Base-by-base conservation (phyloP, 331 rosid genomes). In the Quercus phellos region DNA sequence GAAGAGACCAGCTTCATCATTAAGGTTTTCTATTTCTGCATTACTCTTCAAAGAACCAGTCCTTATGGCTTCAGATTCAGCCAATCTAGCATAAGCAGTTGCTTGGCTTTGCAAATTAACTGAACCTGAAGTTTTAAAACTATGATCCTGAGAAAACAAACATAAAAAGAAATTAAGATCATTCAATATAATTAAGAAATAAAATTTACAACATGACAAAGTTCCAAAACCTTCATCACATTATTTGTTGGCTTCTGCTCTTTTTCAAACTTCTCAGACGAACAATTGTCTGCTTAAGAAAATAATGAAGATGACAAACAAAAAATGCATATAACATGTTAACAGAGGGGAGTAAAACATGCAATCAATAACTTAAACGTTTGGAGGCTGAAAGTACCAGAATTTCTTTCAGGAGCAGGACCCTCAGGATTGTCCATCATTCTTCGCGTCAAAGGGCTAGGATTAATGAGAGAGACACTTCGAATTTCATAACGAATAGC, bases 401-500 rank as follows among this genome's bases (percentile, higher is more conserved):
- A 69, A 77, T 69, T 50, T 11, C 0, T 21, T 0, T 22, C 51
- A 30, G 82, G 17, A 27, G 29, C 72, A 12, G 68, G 59, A 27
- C 70, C 77, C 14, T 67, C 86, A 80, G 80, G 72, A 79, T 86
- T 81, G 63, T 92, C 97, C 78, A 84, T 79, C 72, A 87, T 79
- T 79, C 82, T 85, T 51, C 85, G 84, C 29, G 97, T 90, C 93
- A 88, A 17, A 34, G 93, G 97, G 26, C 89, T 90, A 10, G 97
- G 90, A 77, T 86, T 92, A 34, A 92, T 77, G 3, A 89, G 27
- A 9, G 97, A 89, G 43, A 90, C 59, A 46, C 90, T 84, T 79
- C 94, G 87, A 18, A 94, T 87, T 84, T 92, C 99, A 82, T 90
- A 84, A 60, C 92, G 92, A 85, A 92, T 92, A 22, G 96, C 94